Percentiles rank a stretch among this genome's conserved stretches.
phyloP scores from a whole-genome alignment of 2,329 filamentous ascomycete genomes.

The Pleoardoris graminearum region DNA sequence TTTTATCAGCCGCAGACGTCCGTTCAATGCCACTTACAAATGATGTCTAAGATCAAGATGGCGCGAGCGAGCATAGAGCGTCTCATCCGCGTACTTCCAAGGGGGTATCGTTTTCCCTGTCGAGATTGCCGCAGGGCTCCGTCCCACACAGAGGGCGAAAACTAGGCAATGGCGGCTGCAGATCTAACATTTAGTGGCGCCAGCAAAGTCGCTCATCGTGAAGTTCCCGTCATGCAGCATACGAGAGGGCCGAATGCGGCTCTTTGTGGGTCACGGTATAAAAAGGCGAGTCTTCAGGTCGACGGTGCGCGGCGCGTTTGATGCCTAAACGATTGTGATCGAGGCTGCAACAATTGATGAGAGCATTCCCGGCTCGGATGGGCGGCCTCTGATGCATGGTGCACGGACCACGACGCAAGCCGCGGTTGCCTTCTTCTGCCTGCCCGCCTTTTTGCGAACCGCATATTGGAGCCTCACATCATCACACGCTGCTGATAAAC shows the following conservation, averaged over 20 bases:
- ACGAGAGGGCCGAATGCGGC: too few relatives aligned
- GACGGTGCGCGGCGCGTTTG: not conserved
- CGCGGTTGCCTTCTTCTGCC: conserved; percentile 3
- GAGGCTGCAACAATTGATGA: not conserved
- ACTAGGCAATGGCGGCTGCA: not conserved
- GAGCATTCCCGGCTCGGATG: not conserved
- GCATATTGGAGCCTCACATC: not conserved
- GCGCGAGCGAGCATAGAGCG: too few relatives aligned
- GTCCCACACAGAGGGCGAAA: not conserved
- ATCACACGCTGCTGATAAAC: too few relatives aligned
- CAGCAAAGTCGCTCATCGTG: not conserved
- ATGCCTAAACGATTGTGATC: not conserved
- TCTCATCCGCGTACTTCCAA: not conserved
- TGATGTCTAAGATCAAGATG: not conserved
- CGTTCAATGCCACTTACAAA: not conserved
- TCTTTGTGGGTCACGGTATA: conserved; percentile 4
- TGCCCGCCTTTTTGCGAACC: conserved; percentile 7
- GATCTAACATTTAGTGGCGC: not conserved
- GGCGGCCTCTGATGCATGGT: not conserved
- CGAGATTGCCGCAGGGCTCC: not conserved
- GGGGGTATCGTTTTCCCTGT: conserved; percentile 2
- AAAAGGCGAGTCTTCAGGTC: not conserved
- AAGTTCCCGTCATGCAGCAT: not conserved
- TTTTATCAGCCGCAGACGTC: not conserved
- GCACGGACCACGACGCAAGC: not conserved